These are phyloP conservation scores for Avena atlantica DNA, from an alignment of 176 grass and related monocot species.

Conservation along the genomic window DNA sequence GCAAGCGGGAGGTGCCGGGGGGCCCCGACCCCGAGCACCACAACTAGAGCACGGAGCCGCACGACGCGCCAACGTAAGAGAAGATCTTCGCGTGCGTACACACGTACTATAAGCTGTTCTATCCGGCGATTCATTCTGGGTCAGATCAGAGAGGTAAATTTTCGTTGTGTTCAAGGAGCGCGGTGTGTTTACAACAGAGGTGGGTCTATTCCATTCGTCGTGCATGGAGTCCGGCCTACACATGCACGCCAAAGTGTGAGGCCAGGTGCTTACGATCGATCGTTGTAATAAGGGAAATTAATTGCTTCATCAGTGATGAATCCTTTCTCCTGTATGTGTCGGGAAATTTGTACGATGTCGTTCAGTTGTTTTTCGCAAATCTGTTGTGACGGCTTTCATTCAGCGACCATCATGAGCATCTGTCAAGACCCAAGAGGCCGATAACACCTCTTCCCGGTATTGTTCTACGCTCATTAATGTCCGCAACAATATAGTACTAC, in stretches of 20 bases:
- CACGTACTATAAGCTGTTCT: not conserved
- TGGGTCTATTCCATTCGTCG: not conserved
- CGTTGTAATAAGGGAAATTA: slow-evolving; percentile 15
- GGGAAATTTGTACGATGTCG: not conserved
- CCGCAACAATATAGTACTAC: too few relatives aligned
- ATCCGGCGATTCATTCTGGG: not conserved
- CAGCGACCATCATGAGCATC: not conserved
- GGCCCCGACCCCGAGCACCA: slow-evolving; percentile 84
- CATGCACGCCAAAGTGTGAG: not conserved
- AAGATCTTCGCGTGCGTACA: not conserved
- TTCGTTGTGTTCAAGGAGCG: not conserved
- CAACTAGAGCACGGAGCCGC: slow-evolving; percentile 27
- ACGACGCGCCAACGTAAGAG: not conserved
- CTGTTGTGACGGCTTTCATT: not conserved
- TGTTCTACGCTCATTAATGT: not conserved
- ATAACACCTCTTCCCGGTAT: not conserved
- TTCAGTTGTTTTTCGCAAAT: not conserved
- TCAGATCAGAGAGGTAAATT: not conserved
- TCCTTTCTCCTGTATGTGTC: not conserved
- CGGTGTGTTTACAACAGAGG: not conserved
- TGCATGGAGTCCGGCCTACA: not conserved
- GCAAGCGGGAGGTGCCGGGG: slow-evolving; percentile 68
- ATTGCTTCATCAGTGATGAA: not conserved
- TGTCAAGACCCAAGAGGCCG: not conserved
- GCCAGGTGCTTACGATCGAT: not conserved